Base-by-base conservation (phyloP, 176 grass and related monocot species). In the Triticum dicoccoides region DNA sequence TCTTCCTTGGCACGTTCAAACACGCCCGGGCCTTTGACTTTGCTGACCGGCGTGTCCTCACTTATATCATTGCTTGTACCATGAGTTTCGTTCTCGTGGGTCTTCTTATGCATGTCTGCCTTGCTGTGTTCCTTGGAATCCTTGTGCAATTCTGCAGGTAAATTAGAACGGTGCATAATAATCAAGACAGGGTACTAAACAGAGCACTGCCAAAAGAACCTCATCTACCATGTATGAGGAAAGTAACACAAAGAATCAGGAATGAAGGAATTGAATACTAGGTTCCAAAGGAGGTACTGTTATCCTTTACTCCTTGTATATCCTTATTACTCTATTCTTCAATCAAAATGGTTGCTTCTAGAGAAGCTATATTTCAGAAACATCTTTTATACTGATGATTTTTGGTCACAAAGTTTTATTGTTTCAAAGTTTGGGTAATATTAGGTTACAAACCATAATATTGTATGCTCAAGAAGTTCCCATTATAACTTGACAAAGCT, bases 1-100 rank as follows among this genome's bases (percentile, higher is more conserved):
- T 96, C 94, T 88, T 96, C 94, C 79, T 92, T 93, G 34, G 94
- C 91, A 79, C 91, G 84, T 56, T 90, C 94, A 84, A 96, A 93
- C 61, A 96, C 87, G 65, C 84, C 90, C 0, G 94, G 94, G 11
- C 91, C 91, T 87, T 96, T 91, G 15, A 96, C 91, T 65, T 88
- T 91, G 21, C 86, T 73, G 7, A 90, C 39, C 0, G 91, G 91
- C 24, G 87, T 96, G 73, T 88, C 84, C 73, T 91, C 91, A 1
- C 66, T 87, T 59, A 96, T 93, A 37, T 91, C 91, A 47, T 39
- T 54, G 61, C 91, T 93, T 49, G 87, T 96, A 27, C 94, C 91
- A 21, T 96, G 94, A 17, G 89, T 96, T 83, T 96, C 94, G 61
- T 79, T 88, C 11, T 85, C 83, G 37, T 92, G 91, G 10, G 76